Evolutionary conservation across 306 rosid genomes (phyloP), one percentile per base, ranked within the genome.

Genomic region (Geum urbanum): DNA sequence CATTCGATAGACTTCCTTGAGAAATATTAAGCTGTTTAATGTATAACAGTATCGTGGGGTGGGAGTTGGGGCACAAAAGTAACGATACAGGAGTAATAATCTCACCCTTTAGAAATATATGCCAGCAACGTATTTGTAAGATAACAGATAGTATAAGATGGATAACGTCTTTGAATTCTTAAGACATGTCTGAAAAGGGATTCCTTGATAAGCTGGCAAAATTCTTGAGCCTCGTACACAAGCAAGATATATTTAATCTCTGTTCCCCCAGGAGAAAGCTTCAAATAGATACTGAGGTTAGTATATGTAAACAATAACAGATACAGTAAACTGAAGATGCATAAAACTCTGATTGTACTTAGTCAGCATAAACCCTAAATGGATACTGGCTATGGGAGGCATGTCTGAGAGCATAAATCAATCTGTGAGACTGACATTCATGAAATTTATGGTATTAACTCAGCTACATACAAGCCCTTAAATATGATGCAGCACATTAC

Each of bases 41-140:
- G 37, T 32, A 32, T 32, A 32, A 32, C 37, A 32, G 37, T 32
- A 32, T 32, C 37, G 37, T 32, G 37, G 32, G 37, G 37, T 32
- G 37, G 37, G 37, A 32, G 37, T 32, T 32, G 37, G 18, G 10
- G 35, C 35, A 63, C 35, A 44, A 49, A 47, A 12, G 40, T 43
- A 58, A 43, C 14, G 50, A 14, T 32, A 44, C 12, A 18, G 13
- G 5, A 10, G 20, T n/a, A 32, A 32, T 32, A 32, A 58, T 22
- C 67, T 80, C 76, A 88, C 98, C 90, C 85, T 82, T 85, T 92
- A 80, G 88, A 84, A 70, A 92, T 77, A 80, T 82, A 88, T 69
- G 96, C 52, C 86, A 90, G 75, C 60, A 90, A 75, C 79, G 82
- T 90, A 82, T 90, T 86, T 51, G 94, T 88, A 61, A 92, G 86